Evolutionary conservation across 768 basidiomycete genomes (phyloP).

Genomic region (Auricularia heimuer): DNA sequence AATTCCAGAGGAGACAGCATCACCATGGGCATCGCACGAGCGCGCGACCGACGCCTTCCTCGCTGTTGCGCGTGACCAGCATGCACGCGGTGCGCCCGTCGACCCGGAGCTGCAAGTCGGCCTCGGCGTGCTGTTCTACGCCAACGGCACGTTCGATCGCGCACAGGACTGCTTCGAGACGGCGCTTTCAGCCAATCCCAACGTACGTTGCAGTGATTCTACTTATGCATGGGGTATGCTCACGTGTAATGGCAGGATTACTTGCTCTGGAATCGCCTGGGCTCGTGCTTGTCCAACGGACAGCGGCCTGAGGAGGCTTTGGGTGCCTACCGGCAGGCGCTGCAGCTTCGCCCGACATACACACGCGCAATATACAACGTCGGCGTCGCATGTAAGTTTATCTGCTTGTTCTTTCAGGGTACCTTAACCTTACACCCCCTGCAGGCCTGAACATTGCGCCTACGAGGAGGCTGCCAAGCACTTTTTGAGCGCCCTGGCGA

Average conservation of each 20-base stretch:
- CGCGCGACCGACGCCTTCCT: conserved; percentile 79
- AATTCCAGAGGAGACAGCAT: conserved; percentile 32
- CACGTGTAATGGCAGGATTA: conserved; percentile 51
- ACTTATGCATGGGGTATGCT: not conserved
- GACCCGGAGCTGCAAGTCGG: conserved; percentile 92
- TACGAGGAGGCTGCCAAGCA: conserved; percentile 95
- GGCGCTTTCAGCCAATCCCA: conserved; percentile 70
- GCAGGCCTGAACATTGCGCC: conserved; percentile 88
- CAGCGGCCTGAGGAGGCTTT: conserved; percentile 90
- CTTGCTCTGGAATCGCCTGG: conserved; percentile 89
- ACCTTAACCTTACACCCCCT: conserved; percentile 5
- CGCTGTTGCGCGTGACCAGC: conserved; percentile 71
- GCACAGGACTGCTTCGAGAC: conserved; percentile 93
- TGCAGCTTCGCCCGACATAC: conserved; percentile 86
- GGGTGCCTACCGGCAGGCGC: conserved; percentile 80
- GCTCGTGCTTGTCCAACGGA: conserved; percentile 90
- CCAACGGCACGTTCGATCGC: conserved; percentile 71
- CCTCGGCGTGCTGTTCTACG: conserved; percentile 88
- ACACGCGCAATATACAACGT: conserved; percentile 97
- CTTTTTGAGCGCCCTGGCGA: conserved; percentile 71
- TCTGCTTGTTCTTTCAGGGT: conserved; percentile 4
- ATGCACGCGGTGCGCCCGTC: conserved; percentile 45
- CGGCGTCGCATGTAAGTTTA: conserved; percentile 82
- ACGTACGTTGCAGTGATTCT: conserved; percentile 29
- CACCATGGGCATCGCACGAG: conserved; percentile 76